Evolutionary conservation across 2,329 filamentous ascomycete genomes (phyloP), one percentile per base, ranked within the genome.

Genomic region (Microdochium trichocladiopsis): DNA sequence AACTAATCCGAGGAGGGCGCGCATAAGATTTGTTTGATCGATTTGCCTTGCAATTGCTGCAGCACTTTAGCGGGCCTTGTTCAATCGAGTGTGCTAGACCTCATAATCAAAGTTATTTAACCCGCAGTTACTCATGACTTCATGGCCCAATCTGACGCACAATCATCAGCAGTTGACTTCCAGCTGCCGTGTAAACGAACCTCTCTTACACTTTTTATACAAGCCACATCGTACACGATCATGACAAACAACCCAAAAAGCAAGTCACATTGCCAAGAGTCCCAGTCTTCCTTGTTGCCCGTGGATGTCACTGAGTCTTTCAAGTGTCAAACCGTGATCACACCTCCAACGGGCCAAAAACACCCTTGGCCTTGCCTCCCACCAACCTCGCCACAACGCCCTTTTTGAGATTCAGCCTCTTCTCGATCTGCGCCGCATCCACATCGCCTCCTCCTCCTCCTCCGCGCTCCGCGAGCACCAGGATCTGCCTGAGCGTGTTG

Each of bases 321-420:
- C n/a, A n/a, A n/a, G n/a, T n/a, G n/a, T n/a, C n/a, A n/a, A n/a
- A n/a, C n/a, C n/a, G n/a, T n/a, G n/a, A n/a, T n/a, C n/a, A n/a
- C n/a, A n/a, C 61, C 9, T 59, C 58, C 49, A 74, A 58, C 33
- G 72, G 69, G 36, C 69, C 62, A 14, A 78, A 61, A 4, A 76
- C 57, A 0, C 71, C 70, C 18, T 53, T 58, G 0, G 64, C 66
- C 41, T 45, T 45, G n/a, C 41, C 41, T 6, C 41, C 41, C 0
- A 78, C 79, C 21, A 82, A 58, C 53, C 66, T 72, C 22, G 57
- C 63, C 45, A 81, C 65, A 1, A 79, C 61, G 1, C 78, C 77
- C 1, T 58, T 60, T 58, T 70, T 72, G 22, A 83, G 66, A 43
- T 70, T 60, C 25, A 82, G 60, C 45, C 65, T 66, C 48, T 60